Conservation (phyloP, 129 eudicot genomes). For the Smallanthus sonchifolius region DNA sequence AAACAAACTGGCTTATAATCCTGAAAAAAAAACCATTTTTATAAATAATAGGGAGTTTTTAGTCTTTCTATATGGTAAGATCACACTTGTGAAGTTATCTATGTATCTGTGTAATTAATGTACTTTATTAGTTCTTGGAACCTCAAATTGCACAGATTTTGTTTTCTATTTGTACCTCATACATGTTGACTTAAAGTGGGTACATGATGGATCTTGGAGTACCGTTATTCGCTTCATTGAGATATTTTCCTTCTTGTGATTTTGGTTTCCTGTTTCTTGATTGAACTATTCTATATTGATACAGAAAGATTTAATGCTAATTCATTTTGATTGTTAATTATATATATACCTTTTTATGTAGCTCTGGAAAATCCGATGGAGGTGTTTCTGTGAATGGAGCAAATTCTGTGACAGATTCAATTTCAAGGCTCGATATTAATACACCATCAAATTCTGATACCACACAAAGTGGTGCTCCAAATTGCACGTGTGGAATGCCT, state of each 20-base stretch:
- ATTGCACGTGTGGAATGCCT: slow-evolving; percentile 99
- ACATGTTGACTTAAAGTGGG: not conserved
- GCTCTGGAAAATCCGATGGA: slow-evolving; percentile 36
- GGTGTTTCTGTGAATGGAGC: slow-evolving; percentile 39
- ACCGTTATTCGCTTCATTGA: not conserved
- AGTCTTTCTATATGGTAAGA: not conserved
- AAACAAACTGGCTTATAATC: not conserved
- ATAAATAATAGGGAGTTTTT: not conserved
- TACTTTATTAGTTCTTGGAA: not conserved
- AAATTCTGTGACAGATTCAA: slow-evolving; percentile 45
- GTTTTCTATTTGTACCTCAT: not conserved
- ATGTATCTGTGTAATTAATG: not conserved
- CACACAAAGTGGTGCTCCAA: slow-evolving; percentile 28
- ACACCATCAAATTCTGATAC: slow-evolving; percentile 27
- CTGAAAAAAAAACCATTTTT: not conserved
- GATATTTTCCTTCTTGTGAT: not conserved
- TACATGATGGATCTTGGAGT: not conserved
- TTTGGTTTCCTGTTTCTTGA: not conserved
- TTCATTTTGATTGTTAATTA: not conserved
- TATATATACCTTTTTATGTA: not conserved
- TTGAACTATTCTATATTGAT: not conserved
- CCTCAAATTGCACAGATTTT: not conserved
- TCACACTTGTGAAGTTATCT: not conserved
- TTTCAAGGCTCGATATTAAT: slow-evolving; percentile 56
- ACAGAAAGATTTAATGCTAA: not conserved